Evolutionary conservation across 768 basidiomycete genomes (phyloP).

Genomic region (Sporobolomyces pararoseus): DNA sequence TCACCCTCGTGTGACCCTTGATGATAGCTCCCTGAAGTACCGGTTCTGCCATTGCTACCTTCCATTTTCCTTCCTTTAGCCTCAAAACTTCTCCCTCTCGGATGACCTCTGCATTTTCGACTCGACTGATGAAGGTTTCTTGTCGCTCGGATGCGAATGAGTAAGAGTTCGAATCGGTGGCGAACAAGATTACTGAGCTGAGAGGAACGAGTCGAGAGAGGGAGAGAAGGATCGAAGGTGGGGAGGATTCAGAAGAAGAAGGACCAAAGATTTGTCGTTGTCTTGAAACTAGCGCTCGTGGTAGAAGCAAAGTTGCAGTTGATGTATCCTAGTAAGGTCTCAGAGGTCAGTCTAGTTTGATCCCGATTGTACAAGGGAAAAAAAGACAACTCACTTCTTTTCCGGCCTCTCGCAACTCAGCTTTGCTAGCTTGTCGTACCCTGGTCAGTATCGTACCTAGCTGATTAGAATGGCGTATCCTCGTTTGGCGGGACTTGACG

Average conservation of each 20-base stretch:
- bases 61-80: constrained; percentile 10
- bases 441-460: not conserved
- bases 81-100: constrained; percentile 13
- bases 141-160: not conserved
- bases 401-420: not conserved
- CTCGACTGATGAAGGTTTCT: not conserved
- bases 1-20: constrained; percentile 23
- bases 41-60: constrained; percentile 64
- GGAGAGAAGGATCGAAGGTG: constrained; percentile 15
- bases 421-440: constrained; percentile 13
- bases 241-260: not conserved
- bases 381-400: not conserved
- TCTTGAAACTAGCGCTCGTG: not conserved
- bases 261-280: constrained; percentile 25
- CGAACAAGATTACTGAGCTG: constrained; percentile 25
- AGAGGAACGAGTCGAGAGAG: constrained; percentile 13
- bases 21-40: constrained; percentile 63
- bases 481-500: not conserved
- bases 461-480: not conserved
- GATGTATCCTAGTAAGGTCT: no score
- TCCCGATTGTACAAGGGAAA: no score
- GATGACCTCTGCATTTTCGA: constrained; percentile 2
- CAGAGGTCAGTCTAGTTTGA: no score
- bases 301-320: not conserved
- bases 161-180: constrained; percentile 2